Evolutionary conservation across 2,329 filamentous ascomycete species (phyloP).

Genomic region (Orbilia javanica): DNA sequence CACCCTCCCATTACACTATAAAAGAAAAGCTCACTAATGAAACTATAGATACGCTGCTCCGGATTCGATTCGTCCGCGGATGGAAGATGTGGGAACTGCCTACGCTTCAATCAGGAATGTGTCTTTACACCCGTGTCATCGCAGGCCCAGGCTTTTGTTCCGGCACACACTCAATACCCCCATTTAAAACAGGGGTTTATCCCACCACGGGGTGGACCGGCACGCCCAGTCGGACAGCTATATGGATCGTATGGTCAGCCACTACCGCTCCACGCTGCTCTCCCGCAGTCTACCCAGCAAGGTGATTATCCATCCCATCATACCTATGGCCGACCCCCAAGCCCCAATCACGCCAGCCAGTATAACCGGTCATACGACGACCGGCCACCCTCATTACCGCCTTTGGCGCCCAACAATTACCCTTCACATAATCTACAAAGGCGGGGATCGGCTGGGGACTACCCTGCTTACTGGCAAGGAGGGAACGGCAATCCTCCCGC

Average conservation of each 20-base stretch:
- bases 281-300: conserved; percentile 52
- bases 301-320: conserved; percentile 59
- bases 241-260: conserved; percentile 66
- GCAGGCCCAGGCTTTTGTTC: conserved; percentile 80
- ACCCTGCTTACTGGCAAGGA: conserved; percentile 56
- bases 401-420: conserved; percentile 62
- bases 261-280: conserved; percentile 61
- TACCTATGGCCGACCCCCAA: conserved; percentile 42
- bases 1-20: not conserved
- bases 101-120: conserved; percentile 80
- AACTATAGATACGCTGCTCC: conserved; percentile 78
- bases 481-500: conserved; percentile 41
- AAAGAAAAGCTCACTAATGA: conserved; percentile 23
- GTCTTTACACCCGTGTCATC: conserved; percentile 82
- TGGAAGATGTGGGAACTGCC: conserved; percentile 79
- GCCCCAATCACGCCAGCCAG: conserved; percentile 33
- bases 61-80: conserved; percentile 79
- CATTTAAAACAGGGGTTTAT: conserved; percentile 67
- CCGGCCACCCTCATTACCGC: conserved; percentile 64
- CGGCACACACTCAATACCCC: conserved; percentile 76
- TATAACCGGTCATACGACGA: conserved; percentile 60
- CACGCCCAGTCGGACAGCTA: conserved; percentile 63
- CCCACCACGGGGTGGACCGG: conserved; percentile 63
- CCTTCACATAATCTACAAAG: conserved; percentile 58
- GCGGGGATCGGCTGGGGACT: conserved; percentile 60